Evolutionary conservation across 805 yeast genomes (phyloP).

Genomic region (Ogataea kodamae): DNA sequence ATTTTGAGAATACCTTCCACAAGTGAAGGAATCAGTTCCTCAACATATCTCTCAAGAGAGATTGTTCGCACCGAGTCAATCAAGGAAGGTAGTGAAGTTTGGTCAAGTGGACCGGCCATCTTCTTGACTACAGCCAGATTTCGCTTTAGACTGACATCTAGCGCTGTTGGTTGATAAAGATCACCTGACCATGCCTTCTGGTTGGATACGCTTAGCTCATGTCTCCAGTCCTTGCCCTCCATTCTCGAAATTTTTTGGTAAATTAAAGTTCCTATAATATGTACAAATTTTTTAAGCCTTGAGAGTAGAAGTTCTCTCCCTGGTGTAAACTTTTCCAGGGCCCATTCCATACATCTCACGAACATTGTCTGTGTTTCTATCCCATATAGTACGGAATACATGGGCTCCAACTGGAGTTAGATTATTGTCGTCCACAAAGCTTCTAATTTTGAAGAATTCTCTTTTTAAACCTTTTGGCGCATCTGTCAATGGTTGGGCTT

Average conservation of each 20-base stretch:
- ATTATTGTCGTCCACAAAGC: conserved; percentile 50
- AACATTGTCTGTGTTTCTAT: conserved; percentile 63
- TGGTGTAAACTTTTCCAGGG: conserved; percentile 69
- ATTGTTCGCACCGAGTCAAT: conserved; percentile 59
- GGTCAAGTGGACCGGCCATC: conserved; percentile 52
- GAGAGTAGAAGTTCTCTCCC: conserved; percentile 40
- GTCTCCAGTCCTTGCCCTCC: too few species aligned
- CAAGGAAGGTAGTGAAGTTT: conserved; percentile 46
- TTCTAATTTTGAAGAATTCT: conserved; percentile 67
- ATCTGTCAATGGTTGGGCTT: conserved; percentile 34
- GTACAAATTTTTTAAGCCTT: conserved; percentile 12
- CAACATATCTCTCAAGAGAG: conserved; percentile 68
- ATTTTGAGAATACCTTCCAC: conserved; percentile 58
- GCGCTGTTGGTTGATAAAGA: conserved; percentile 29
- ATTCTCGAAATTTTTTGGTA: too few species aligned
- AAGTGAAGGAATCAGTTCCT: conserved; percentile 62
- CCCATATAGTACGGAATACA: conserved; percentile 84
- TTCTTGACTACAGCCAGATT: conserved; percentile 78
- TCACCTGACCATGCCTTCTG: conserved; percentile 53
- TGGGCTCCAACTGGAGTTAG: conserved; percentile 88
- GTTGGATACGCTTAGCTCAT: conserved; percentile 40
- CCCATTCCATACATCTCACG: conserved; percentile 73
- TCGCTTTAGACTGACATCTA: conserved; percentile 78
- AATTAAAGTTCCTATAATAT: neutral
- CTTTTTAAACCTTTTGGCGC: conserved; percentile 30